These are phyloP conservation scores for Metschnikowia koreensis DNA, from an alignment of 805 yeast genomes.

Conservation along the genomic window DNA sequence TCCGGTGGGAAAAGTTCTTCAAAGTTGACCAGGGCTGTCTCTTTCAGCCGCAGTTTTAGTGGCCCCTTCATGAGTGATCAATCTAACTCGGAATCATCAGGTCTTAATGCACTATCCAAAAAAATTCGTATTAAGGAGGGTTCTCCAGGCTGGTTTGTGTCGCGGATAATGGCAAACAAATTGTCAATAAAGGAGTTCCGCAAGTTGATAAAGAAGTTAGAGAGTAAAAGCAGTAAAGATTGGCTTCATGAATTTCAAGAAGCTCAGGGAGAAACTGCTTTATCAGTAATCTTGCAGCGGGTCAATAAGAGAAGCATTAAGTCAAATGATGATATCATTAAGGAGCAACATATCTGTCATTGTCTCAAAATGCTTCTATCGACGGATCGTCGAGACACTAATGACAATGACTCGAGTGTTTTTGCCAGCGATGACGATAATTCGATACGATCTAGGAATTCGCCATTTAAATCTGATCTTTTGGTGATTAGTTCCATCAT, in stretches of 20 bases:
- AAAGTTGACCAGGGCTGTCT: not conserved
- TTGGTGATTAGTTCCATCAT: conserved; percentile 38
- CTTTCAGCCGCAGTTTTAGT: not conserved
- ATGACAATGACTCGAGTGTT: conserved; percentile 10
- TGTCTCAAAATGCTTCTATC: conserved; percentile 38
- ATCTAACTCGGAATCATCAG: conserved; percentile 3
- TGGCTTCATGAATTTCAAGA: conserved; percentile 36
- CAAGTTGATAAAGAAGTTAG: conserved; percentile 34
- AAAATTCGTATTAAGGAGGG: conserved; percentile 35
- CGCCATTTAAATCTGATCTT: conserved; percentile 22
- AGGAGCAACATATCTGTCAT: conserved; percentile 36
- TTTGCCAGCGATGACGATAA: conserved; percentile 8
- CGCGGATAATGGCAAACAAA: conserved; percentile 35
- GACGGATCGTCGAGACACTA: conserved; percentile 18
- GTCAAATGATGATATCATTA: conserved; percentile 44
- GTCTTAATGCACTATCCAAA: conserved; percentile 13
- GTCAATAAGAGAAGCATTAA: conserved; percentile 43
- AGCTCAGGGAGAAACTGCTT: conserved; percentile 45
- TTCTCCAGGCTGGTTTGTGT: conserved; percentile 42
- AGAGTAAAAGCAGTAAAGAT: conserved; percentile 20
- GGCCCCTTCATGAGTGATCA: conserved; percentile 2
- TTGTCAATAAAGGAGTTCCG: conserved; percentile 33
- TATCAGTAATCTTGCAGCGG: conserved; percentile 37
- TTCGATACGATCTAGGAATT: conserved; percentile 7
- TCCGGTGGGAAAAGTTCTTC: not conserved